Evolutionary conservation across 2,329 filamentous ascomycete genomes (phyloP), one percentile per base, ranked within the genome.

Genomic region (Epicoccum sorghinum): DNA sequence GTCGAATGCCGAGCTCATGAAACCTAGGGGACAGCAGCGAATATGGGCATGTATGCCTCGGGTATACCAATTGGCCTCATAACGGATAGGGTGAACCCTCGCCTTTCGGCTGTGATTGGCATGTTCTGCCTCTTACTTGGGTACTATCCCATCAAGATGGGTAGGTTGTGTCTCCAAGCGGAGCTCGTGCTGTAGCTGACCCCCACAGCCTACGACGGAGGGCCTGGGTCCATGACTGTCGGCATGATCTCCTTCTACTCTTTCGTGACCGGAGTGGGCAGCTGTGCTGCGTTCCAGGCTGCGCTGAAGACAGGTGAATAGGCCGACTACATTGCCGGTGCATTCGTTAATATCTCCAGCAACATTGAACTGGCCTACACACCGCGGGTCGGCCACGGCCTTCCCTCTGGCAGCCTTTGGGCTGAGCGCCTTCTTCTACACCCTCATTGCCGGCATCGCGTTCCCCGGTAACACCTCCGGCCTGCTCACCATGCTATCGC

Each of bases 381-480:
- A 96, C 72, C 86, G 95, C 60, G 95, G 95, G 50, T 96, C 93
- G 3, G 95, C 95, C 5, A 98, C 95, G 5, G 93, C 93, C 1
- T 95, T 98, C 66, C 93, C 95, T 5, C 77, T 98, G 51, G 91
- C 95, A 52, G 93, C 91, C 3, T 98, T 98, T 70, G 95, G 95
- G 3, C 78, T 99, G 52, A 97, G 93, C 72, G 95, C 95, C 49
- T 95, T 99, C 77, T 96, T 98, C 79, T 99, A 97, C 78, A 93
- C 95, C 0, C 82, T 88, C 2, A 77, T 96, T 30, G 90, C 91
- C 22, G 85, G 86, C 14, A 70, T 96, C 41, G 79, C 91, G 36
- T 93, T 96, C 69, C 90, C 91, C 2, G 91, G 91, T 35, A 86
- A 96, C 66, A 95, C 92, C 0, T 88, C 89, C 50, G 84, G 85